Evolutionary conservation across 2,329 filamentous ascomycete species (phyloP).

Genomic region (Trichoderma sp.): DNA sequence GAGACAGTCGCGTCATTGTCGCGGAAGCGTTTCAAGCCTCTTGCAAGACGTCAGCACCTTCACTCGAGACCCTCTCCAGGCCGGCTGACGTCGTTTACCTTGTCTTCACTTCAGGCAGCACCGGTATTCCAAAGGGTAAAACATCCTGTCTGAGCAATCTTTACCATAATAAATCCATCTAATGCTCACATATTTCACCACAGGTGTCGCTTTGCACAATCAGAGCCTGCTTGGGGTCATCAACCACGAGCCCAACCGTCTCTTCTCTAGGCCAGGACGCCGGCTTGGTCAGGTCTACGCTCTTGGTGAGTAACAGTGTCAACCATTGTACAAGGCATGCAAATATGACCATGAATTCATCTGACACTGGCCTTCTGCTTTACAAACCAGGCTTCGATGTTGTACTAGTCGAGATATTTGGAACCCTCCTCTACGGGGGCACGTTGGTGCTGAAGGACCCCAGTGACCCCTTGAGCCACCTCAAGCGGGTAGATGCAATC

Average conservation of each 20-base stretch:
- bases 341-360: neutral
- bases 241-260: neutral
- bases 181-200: neutral
- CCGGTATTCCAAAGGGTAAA: constrained; percentile 4
- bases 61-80: neutral
- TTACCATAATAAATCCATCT: neutral
- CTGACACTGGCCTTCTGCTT: neutral
- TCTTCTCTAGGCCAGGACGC: constrained; percentile 6
- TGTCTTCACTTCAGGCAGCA: constrained; percentile 5
- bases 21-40: neutral
- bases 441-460: constrained; percentile 14
- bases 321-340: too few species aligned
- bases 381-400: constrained; percentile 1
- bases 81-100: constrained; percentile 6
- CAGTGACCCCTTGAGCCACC: neutral
- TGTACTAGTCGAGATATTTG: constrained; percentile 3
- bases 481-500: constrained; percentile 6
- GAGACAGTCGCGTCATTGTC: neutral
- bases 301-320: neutral
- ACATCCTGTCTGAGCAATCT: neutral
- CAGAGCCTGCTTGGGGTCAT: constrained; percentile 1
- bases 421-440: neutral
- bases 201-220: constrained; percentile 13
- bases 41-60: neutral
- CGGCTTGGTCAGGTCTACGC: constrained; percentile 10